These are phyloP conservation scores for Triticum dicoccoides DNA, from an alignment of 176 grass and related monocot species.

Conservation along the genomic window DNA sequence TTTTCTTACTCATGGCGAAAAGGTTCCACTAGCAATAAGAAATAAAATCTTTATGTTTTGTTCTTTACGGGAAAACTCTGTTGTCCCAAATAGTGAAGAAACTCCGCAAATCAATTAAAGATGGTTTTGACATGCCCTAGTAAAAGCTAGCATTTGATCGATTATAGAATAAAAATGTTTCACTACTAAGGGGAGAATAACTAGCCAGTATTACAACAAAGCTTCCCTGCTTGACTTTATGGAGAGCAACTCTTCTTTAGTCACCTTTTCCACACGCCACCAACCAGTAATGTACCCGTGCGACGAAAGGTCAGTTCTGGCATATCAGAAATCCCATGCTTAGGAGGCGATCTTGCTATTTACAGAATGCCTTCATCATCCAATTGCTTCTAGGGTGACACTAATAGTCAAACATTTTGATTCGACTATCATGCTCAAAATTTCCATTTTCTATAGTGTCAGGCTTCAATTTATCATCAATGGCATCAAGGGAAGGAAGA, in stretches of 20 bases:
- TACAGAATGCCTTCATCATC: slow-evolving; percentile 26
- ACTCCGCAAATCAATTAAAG: not conserved
- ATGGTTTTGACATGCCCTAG: not conserved
- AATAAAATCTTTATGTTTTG: not conserved
- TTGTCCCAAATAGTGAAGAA: not conserved
- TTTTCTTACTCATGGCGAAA: not conserved
- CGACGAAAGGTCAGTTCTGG: slow-evolving; percentile 19
- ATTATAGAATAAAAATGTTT: not conserved
- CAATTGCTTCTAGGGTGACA: not conserved
- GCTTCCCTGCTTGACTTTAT: slow-evolving; percentile 36
- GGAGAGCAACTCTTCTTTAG: slow-evolving; percentile 45
- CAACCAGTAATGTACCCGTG: slow-evolving; percentile 50
- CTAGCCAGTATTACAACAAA: slow-evolving; percentile 25
- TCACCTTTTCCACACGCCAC: slow-evolving; percentile 60
- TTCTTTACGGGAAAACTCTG: not conserved
- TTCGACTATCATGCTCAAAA: slow-evolving; percentile 8
- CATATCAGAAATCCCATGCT: slow-evolving; percentile 30
- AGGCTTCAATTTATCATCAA: not conserved
- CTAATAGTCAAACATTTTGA: slow-evolving; percentile 24
- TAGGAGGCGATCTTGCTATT: slow-evolving; percentile 29
- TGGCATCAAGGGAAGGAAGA: slow-evolving; percentile 49
- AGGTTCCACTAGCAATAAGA: not conserved
- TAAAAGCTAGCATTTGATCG: not conserved
- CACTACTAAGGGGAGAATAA: not conserved
- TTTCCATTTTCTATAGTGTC: slow-evolving; percentile 11